Percentiles rank a stretch among this genome's conserved stretches.
Evolutionary conservation across 2,329 filamentous ascomycete genomes (phyloP).

Genomic region (Nigrospora oryzae): DNA sequence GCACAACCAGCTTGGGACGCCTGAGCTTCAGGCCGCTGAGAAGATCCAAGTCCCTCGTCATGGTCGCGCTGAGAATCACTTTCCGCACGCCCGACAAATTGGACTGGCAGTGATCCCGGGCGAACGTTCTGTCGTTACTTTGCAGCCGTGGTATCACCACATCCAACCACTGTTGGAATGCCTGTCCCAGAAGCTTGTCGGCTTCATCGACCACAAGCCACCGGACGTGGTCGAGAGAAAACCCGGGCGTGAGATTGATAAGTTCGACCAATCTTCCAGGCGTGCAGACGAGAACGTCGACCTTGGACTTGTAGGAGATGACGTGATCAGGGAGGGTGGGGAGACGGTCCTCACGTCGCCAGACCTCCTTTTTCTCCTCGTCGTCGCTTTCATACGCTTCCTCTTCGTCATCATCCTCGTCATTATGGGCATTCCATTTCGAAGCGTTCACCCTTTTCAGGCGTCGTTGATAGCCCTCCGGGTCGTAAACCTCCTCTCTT

Average conservation of each 20-base stretch:
- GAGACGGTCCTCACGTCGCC: slow-evolving; percentile 17
- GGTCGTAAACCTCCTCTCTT: slow-evolving; percentile 52
- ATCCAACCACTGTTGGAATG: slow-evolving; percentile 84
- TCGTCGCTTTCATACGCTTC: slow-evolving; percentile 23
- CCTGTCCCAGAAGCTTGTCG: slow-evolving; percentile 83
- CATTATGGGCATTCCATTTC: slow-evolving; percentile 12
- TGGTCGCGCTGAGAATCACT: slow-evolving; percentile 82
- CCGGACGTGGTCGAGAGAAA: slow-evolving; percentile 66
- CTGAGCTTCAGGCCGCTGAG: slow-evolving; percentile 64
- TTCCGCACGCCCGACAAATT: slow-evolving; percentile 58
- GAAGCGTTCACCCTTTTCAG: slow-evolving; percentile 33
- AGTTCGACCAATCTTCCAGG: slow-evolving; percentile 90
- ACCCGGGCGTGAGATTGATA: slow-evolving; percentile 73
- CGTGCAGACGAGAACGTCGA: slow-evolving; percentile 86
- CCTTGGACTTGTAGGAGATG: slow-evolving; percentile 56
- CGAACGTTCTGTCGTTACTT: slow-evolving; percentile 34
- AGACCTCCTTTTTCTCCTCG: slow-evolving; percentile 17
- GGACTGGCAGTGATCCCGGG: slow-evolving; percentile 44
- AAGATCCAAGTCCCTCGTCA: slow-evolving; percentile 79
- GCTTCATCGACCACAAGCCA: slow-evolving; percentile 94
- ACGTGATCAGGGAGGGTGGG: slow-evolving; percentile 51
- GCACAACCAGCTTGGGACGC: slow-evolving; percentile 66
- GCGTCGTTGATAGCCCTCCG: slow-evolving; percentile 37
- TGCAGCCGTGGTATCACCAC: slow-evolving; percentile 58
- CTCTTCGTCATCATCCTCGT: slow-evolving; percentile 25